Percentiles rank a stretch among this genome's conserved stretches.
Conservation (phyloP, 441 rosid genomes). For the Gossypium trilobum region DNA sequence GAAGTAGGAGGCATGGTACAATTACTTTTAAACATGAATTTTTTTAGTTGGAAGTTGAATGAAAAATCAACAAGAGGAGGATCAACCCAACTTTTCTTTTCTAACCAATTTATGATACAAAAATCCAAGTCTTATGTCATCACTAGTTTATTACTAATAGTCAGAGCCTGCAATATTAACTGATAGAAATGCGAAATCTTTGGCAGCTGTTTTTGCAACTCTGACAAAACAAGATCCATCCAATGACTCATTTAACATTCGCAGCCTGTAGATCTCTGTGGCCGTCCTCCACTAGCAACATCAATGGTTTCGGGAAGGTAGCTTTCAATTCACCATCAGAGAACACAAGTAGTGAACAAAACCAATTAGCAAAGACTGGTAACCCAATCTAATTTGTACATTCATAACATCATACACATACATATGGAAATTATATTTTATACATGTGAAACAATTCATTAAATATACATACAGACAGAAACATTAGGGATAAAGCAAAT, state of each 20-base stretch:
- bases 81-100: not conserved
- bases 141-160: slow-evolving; percentile 1
- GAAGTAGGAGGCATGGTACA: not conserved
- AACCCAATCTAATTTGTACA: not conserved
- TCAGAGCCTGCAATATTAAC: slow-evolving; percentile 1
- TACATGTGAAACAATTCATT: not conserved
- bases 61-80: not conserved
- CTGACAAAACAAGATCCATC: not conserved
- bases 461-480: not conserved
- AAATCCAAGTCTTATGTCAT: not conserved
- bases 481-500: not conserved
- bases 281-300: slow-evolving; percentile 42
- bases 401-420: not conserved
- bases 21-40: not conserved
- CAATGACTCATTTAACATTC: slow-evolving; percentile 35
- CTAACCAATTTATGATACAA: slow-evolving; percentile 9
- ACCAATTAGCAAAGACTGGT: not conserved
- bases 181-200: not conserved
- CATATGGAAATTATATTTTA: not conserved
- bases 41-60: not conserved
- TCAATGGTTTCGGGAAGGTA: slow-evolving; percentile 68
- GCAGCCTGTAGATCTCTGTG: slow-evolving; percentile 59
- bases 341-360: slow-evolving; percentile 10
- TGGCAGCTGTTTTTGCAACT: not conserved
- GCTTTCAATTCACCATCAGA: slow-evolving; percentile 25